Conservation (phyloP, 805 yeast genomes). For the Metschnikowia kofuensis region DNA sequence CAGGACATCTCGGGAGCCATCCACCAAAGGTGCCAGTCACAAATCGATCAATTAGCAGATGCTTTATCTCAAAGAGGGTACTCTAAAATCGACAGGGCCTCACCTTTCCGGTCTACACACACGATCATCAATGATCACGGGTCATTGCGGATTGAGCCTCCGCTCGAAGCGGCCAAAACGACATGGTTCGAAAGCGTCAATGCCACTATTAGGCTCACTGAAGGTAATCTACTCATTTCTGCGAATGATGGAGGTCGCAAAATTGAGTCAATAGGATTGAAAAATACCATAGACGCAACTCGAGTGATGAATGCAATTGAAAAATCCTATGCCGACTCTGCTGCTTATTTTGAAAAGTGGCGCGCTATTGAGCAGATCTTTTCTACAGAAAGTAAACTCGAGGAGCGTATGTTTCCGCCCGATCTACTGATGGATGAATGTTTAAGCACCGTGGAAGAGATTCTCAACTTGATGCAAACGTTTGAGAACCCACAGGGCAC, state of each 20-base stretch:
- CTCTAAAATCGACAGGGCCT: background rate
- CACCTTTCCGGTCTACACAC: background rate
- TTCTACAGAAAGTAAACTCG: background rate
- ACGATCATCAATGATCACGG: conserved; percentile 34
- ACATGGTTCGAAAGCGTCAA: conserved; percentile 22
- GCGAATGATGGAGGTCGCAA: background rate
- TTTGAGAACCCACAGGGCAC: conserved; percentile 48
- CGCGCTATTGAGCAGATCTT: conserved; percentile 37
- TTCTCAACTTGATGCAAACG: conserved; percentile 39
- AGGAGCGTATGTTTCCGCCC: conserved; percentile 12
- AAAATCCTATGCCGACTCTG: background rate
- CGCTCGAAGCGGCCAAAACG: conserved; percentile 36
- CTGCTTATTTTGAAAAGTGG: conserved; percentile 42
- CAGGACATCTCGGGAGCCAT: conserved; percentile 20
- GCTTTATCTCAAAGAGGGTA: background rate
- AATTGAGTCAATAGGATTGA: background rate
- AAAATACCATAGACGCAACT: background rate
- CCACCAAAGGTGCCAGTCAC: conserved; percentile 17
- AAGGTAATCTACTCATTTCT: conserved; percentile 9
- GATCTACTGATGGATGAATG: conserved; percentile 35
- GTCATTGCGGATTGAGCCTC: conserved; percentile 38
- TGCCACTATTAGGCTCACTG: conserved; percentile 18
- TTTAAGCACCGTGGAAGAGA: conserved; percentile 45
- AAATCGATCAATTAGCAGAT: background rate
- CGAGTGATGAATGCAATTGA: conserved; percentile 1